Conservation (phyloP, 352 stramenopile species). For the Pythium volutum region DNA sequence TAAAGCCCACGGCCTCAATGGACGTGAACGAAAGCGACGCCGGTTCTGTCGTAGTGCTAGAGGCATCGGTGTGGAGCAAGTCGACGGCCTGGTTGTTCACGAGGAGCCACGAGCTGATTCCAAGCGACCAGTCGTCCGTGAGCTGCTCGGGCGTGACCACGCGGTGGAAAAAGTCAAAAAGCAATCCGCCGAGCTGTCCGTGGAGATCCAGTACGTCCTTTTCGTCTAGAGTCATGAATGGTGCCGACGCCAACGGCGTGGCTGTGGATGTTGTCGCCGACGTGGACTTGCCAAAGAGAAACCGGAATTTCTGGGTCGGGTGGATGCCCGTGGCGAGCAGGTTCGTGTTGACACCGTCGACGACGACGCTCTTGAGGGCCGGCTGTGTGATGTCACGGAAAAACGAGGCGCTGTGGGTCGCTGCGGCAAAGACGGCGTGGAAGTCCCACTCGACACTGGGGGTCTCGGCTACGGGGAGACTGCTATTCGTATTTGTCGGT, state of each 20-base stretch:
- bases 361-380: slow-evolving; percentile 35
- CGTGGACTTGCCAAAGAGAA: slow-evolving; percentile 65
- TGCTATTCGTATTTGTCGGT: background rate
- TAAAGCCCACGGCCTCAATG: slow-evolving; percentile 44
- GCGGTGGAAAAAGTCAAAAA: slow-evolving; percentile 46
- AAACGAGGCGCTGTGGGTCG: slow-evolving; percentile 46
- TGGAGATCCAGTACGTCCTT: slow-evolving; percentile 50
- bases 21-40: slow-evolving; percentile 43
- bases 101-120: slow-evolving; percentile 71
- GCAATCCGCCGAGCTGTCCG: slow-evolving; percentile 49
- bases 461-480: background rate
- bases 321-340: slow-evolving; percentile 62
- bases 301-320: slow-evolving; percentile 65
- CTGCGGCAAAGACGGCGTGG: slow-evolving; percentile 54
- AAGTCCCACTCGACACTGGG: slow-evolving; percentile 56
- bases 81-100: slow-evolving; percentile 63
- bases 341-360: slow-evolving; percentile 59
- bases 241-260: background rate
- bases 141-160: background rate
- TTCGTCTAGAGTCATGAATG: background rate
- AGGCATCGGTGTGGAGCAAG: slow-evolving; percentile 32
- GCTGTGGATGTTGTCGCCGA: background rate
- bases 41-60: background rate
- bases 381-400: slow-evolving; percentile 54
- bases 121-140: slow-evolving; percentile 40